A percentile compares a stretch with the other conserved stretches of the same genome.
phyloP scores from a whole-genome alignment of 2,329 filamentous ascomycete species.

The Simplicillium aogashimaense region DNA sequence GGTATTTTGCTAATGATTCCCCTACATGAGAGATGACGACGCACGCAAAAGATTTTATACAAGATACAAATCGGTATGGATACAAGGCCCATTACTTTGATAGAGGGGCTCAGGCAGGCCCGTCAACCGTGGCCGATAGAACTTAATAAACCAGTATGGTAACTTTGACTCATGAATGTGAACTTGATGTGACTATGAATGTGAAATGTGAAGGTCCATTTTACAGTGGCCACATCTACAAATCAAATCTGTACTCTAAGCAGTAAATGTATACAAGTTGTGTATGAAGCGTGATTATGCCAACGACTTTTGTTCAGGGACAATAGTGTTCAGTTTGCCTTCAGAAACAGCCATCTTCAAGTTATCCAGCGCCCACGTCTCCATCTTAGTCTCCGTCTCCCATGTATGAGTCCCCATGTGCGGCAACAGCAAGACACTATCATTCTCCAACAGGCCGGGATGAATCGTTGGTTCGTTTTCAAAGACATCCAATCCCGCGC shows the following conservation, averaged over 20 bases:
- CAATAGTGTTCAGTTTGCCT: conserved; percentile 55
- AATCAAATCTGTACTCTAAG: no score
- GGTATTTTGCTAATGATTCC: conserved; percentile 25
- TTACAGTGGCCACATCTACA: no score
- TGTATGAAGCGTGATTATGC: no score
- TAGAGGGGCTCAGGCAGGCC: conserved; percentile 16
- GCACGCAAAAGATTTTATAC: conserved; percentile 9
- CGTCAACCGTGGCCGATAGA: conserved; percentile 32
- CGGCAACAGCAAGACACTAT: conserved; percentile 64
- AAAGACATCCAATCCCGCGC: conserved; percentile 70
- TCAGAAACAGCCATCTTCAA: conserved; percentile 51
- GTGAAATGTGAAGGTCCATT: no score
- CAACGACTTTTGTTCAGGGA: conserved; percentile 53
- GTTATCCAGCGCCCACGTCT: conserved; percentile 66
- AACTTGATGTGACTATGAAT: no score
- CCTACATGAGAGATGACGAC: conserved; percentile 18
- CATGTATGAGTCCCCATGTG: conserved; percentile 81
- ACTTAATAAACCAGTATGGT: no score
- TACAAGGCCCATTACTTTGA: background rate
- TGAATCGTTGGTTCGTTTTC: conserved; percentile 74
- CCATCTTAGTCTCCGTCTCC: conserved; percentile 58
- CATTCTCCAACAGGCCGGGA: conserved; percentile 59
- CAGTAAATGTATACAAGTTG: no score
- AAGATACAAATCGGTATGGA: conserved; percentile 2
- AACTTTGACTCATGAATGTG: no score